These are phyloP conservation scores for Saccharomycopsis hybrid DNA, from an alignment of 1,139 yeast genomes.

Conservation along the genomic window DNA sequence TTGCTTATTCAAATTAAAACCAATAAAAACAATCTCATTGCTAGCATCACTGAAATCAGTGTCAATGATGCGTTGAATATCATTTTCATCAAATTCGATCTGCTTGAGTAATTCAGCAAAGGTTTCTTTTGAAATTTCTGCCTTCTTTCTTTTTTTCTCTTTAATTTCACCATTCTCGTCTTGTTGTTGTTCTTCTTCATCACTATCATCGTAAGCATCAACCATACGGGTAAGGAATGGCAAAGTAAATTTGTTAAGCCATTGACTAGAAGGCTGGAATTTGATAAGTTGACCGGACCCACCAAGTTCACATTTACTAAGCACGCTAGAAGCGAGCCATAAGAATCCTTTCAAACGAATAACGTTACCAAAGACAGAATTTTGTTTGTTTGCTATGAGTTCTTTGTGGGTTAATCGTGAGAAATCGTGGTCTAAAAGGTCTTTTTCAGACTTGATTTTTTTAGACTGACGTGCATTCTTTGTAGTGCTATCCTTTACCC, in stretches of 20 bases:
- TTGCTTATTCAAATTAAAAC: conserved; percentile 31
- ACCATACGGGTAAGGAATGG: conserved; percentile 21
- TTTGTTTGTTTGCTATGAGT: conserved; percentile 31
- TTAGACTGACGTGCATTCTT: conserved; percentile 37
- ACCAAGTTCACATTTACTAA: conserved; percentile 37
- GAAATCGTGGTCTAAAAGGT: conserved; percentile 24
- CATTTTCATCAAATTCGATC: neutral
- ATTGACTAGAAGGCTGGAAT: conserved; percentile 38
- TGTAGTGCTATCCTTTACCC: conserved; percentile 36
- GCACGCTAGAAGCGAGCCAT: conserved; percentile 40
- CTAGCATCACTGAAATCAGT: conserved; percentile 36
- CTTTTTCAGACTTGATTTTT: neutral
- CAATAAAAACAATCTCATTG: conserved; percentile 41
- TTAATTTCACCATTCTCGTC: neutral
- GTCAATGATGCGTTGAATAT: neutral
- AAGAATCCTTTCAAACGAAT: conserved; percentile 40
- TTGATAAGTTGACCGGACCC: conserved; percentile 42
- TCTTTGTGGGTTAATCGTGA: conserved; percentile 29
- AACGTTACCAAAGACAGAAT: conserved; percentile 34
- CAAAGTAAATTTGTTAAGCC: conserved; percentile 36
- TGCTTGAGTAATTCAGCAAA: neutral
- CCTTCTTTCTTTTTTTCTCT: neutral
- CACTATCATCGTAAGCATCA: conserved; percentile 2
- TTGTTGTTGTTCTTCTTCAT: conserved; percentile 10
- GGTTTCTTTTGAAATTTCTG: neutral